These are phyloP conservation scores for Roridomyces roridus DNA, from an alignment of 768 basidiomycete genomes.

Conservation along the genomic window DNA sequence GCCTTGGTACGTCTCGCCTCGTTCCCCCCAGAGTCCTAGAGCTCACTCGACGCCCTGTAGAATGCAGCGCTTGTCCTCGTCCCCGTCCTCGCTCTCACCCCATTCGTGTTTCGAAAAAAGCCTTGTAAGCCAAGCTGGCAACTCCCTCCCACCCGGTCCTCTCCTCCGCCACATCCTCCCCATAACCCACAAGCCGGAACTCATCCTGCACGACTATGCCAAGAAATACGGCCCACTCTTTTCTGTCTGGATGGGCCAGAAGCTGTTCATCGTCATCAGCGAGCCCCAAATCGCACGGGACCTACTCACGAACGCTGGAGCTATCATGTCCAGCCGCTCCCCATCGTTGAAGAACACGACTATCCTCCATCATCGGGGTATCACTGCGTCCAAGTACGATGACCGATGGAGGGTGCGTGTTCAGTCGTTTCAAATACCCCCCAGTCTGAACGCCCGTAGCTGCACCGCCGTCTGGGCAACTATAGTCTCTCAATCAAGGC, in stretches of 20 bases:
- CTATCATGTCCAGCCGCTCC: constrained; percentile 40
- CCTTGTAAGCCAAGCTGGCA: too few relatives aligned
- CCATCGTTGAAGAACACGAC: constrained; percentile 44
- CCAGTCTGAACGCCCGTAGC: background rate
- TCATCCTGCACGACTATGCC: constrained; percentile 38
- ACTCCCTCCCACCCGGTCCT: too few relatives aligned
- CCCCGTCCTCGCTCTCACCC: too few relatives aligned
- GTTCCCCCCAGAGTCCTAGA: too few relatives aligned
- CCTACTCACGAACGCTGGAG: constrained; percentile 41
- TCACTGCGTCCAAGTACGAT: constrained; percentile 40
- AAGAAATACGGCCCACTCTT: constrained; percentile 39
- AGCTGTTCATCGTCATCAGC: constrained; percentile 43
- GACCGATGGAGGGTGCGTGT: constrained; percentile 26
- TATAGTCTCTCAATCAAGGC: constrained; percentile 18
- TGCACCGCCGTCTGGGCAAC: constrained; percentile 27
- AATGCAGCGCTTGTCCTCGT: too few relatives aligned
- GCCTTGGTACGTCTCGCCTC: too few relatives aligned
- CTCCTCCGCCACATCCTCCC: constrained; percentile 25
- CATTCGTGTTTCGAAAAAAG: too few relatives aligned
- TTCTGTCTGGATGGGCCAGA: constrained; percentile 46
- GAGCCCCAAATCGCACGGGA: constrained; percentile 41
- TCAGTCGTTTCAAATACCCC: background rate
- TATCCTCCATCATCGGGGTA: constrained; percentile 38
- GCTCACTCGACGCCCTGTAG: too few relatives aligned
- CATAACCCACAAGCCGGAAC: constrained; percentile 37